Evolutionary conservation across 768 basidiomycete genomes (phyloP), one percentile per base, ranked within the genome.

Genomic region (Tricholoma furcatifolium): DNA sequence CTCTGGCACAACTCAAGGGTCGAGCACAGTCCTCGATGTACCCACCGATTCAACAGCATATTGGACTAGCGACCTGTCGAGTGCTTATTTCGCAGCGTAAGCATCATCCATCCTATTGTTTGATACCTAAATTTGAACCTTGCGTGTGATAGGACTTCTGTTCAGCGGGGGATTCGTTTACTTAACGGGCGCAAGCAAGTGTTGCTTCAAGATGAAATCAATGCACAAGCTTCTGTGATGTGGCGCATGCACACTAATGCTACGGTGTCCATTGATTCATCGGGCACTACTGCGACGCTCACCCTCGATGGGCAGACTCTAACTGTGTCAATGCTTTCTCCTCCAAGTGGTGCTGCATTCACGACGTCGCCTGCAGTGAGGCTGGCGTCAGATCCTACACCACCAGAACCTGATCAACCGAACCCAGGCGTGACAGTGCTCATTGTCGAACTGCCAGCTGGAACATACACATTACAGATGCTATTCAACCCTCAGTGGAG

Each of bases 221-320:
- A 70, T 15, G 73, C 84, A 2, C 68, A 77, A 31, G 74, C 67
- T 6, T 60, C 75, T 18, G 67, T 97, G 42, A 81, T 86, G 73
- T 97, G 96, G 96, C 85, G 93, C 43, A 90, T 91, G 79, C 94
- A 98, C 70, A 98, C 96, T 51, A 98, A 98, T 70, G 95, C 96
- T 10, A 92, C 93, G 3, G 68, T 92, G 34, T 61, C 66, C 51
- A 62, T 66, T 39, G 66, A 68, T 48, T 70, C 44, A 6, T 35
- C 67, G 48, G 84, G 86, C 30, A 81, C 79, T 4, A 80, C 85
- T 1, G 96, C 93, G 1, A 91, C 86, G 3, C 74, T 99, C 56
- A 73, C 70, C 6, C 80, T 95, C 46, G 89, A 79, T 40, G 84
- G 80, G 27, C 71, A 91, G 67, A 86, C 79, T 38, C 70, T 92